These are phyloP conservation scores for Coemansia sp. DNA, from an alignment of 192 early-diverging fungal species.

Conservation along the genomic window DNA sequence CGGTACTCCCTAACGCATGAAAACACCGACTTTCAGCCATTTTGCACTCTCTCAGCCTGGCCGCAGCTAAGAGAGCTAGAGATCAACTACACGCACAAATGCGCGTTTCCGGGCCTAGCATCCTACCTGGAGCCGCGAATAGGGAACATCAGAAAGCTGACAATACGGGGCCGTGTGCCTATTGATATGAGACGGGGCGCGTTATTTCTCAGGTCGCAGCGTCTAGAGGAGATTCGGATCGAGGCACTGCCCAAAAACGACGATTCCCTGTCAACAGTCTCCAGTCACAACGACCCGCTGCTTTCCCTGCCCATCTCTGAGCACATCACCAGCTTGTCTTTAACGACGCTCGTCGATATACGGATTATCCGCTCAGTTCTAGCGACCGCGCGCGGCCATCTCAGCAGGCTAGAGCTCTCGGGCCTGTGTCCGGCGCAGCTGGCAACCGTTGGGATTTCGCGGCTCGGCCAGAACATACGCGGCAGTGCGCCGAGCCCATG, in stretches of 20 bases:
- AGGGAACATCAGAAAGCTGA: conserved; percentile 22
- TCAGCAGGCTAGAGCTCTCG: conserved; percentile 21
- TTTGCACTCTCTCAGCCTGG: conserved; percentile 34
- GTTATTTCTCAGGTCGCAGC: conserved; percentile 23
- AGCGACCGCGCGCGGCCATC: conserved; percentile 1
- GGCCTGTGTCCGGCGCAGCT: conserved; percentile 31
- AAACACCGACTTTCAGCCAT: conserved; percentile 38
- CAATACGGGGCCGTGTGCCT: conserved; percentile 35
- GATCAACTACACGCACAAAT: conserved; percentile 44
- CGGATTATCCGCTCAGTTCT: conserved; percentile 30
- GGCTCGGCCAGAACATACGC: conserved; percentile 2
- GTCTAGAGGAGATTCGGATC: conserved; percentile 23
- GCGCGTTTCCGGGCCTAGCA: conserved; percentile 47
- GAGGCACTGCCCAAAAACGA: conserved; percentile 25
- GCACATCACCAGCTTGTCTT: conserved; percentile 15
- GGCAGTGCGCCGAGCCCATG: background rate
- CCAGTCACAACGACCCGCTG: conserved; percentile 24
- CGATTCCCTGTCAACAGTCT: conserved; percentile 28
- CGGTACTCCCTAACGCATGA: conserved; percentile 34
- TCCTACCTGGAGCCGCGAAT: conserved; percentile 42
- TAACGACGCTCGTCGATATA: conserved; percentile 37
- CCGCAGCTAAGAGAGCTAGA: conserved; percentile 32
- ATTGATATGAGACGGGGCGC: conserved; percentile 45
- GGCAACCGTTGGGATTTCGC: conserved; percentile 11
- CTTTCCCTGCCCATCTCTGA: conserved; percentile 9